Evolutionary conservation across 192 early-diverging fungal species (phyloP).

Genomic region (Kappamyces sp.): DNA sequence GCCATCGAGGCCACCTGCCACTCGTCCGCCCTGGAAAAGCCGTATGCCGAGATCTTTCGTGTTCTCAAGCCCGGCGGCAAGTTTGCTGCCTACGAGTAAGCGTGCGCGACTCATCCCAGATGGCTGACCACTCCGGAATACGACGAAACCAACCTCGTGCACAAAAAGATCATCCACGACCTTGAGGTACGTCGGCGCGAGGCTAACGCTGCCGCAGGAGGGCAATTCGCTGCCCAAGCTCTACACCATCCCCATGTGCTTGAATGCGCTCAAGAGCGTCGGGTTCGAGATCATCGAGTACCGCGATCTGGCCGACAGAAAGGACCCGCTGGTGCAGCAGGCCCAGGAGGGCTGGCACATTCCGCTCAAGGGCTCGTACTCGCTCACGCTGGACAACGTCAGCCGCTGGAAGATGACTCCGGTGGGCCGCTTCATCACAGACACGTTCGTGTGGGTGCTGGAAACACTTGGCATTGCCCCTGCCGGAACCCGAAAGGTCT

Average conservation of each 20-base stretch:
- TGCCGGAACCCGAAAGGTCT: conserved; percentile 77
- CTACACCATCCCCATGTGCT: conserved; percentile 62
- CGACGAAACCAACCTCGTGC: conserved; percentile 67
- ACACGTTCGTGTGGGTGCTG: conserved; percentile 66
- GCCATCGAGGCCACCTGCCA: conserved; percentile 95
- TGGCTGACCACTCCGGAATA: conserved; percentile 91
- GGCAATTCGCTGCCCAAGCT: conserved; percentile 90
- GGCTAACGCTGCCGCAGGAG: conserved; percentile 30
- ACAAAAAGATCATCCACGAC: conserved; percentile 69
- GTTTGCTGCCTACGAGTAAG: conserved; percentile 82
- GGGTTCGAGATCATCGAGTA: conserved; percentile 74
- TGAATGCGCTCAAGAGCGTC: conserved; percentile 73
- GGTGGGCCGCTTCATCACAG: conserved; percentile 55
- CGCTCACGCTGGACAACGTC: conserved; percentile 21
- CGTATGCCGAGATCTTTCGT: conserved; percentile 84
- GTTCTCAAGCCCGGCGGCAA: conserved; percentile 87
- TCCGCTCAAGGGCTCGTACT: conserved; percentile 63
- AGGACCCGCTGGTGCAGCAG: conserved; percentile 36
- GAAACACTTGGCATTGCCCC: conserved; percentile 82
- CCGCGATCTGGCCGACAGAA: conserved; percentile 40
- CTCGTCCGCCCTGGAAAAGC: conserved; percentile 73
- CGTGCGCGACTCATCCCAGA: background rate
- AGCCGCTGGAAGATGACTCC: conserved; percentile 36
- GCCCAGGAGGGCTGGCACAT: conserved; percentile 79
- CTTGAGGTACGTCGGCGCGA: conserved; percentile 56